These are phyloP conservation scores for Coniochaeta prunicola DNA, from an alignment of 2,329 filamentous ascomycete genomes.

Conservation along the genomic window DNA sequence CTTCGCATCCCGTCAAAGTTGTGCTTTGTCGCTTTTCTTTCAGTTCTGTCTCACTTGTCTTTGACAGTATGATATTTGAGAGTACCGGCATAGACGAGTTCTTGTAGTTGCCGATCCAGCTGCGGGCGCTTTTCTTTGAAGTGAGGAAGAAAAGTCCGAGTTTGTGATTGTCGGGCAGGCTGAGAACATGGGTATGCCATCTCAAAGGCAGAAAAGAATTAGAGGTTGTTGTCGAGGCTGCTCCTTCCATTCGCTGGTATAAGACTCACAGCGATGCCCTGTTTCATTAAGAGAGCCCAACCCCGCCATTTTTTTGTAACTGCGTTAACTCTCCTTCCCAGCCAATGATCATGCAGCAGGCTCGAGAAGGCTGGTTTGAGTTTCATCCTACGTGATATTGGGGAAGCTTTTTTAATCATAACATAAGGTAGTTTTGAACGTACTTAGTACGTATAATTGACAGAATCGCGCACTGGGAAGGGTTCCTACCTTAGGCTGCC, in stretches of 20 bases:
- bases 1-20: not conserved
- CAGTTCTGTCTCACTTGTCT: not conserved
- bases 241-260: not conserved
- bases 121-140: not conserved
- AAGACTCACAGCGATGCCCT: not conserved
- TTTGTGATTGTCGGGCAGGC: not conserved
- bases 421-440: no score
- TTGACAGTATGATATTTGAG: not conserved
- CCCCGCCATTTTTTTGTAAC: not conserved
- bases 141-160: not conserved
- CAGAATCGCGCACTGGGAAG: no score
- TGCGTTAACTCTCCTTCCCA: not conserved
- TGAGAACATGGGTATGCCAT: not conserved
- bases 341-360: not conserved
- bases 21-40: not conserved
- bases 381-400: no score
- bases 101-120: not conserved
- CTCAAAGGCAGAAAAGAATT: not conserved
- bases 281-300: not conserved
- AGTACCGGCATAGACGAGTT: no score
- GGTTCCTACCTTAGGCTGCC: no score
- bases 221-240: not conserved
- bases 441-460: no score
- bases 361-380: not conserved
- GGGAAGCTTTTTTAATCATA: no score